phyloP scores from a whole-genome alignment of 2,329 filamentous ascomycete species.

The Hysterium pulicare region DNA sequence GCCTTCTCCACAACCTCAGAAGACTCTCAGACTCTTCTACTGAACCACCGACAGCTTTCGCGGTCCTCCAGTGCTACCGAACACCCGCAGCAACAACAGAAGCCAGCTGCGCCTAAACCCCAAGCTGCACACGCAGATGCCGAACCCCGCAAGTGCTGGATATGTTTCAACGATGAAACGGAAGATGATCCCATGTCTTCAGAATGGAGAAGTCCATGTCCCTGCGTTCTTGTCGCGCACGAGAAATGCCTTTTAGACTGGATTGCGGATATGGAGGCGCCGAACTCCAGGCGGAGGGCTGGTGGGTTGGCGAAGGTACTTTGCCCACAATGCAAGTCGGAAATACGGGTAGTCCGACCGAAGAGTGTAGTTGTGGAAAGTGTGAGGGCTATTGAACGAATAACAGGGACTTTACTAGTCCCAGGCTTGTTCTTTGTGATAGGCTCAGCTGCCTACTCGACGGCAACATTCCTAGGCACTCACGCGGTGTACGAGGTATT shows the following conservation, averaged over 20 bases:
- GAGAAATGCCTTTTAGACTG: conserved; percentile 86
- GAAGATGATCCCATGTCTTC: conserved; percentile 60
- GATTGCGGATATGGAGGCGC: conserved; percentile 83
- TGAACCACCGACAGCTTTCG: conserved; percentile 31
- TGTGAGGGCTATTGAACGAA: conserved; percentile 56
- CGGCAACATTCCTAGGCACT: conserved; percentile 56
- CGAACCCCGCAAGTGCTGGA: conserved; percentile 60
- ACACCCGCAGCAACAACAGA: conserved; percentile 15
- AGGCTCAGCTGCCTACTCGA: conserved; percentile 44
- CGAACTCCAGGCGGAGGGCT: conserved; percentile 49
- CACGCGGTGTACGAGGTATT: conserved; percentile 65
- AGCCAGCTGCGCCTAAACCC: conserved; percentile 9
- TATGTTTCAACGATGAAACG: conserved; percentile 64
- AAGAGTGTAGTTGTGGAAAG: conserved; percentile 68
- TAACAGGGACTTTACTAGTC: conserved; percentile 59
- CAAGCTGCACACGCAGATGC: conserved; percentile 23
- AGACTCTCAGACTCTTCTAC: conserved; percentile 46
- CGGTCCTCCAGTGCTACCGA: conserved; percentile 12
- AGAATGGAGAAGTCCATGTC: conserved; percentile 83
- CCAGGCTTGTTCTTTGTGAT: conserved; percentile 60
- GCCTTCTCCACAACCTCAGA: conserved; percentile 39
- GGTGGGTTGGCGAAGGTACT: conserved; percentile 58
- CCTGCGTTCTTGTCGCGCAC: conserved; percentile 86
- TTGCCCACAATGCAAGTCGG: conserved; percentile 86
- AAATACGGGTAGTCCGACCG: conserved; percentile 73